phyloP scores from a whole-genome alignment of 441 rosid genomes.

The Heliophila coronopifolia region DNA sequence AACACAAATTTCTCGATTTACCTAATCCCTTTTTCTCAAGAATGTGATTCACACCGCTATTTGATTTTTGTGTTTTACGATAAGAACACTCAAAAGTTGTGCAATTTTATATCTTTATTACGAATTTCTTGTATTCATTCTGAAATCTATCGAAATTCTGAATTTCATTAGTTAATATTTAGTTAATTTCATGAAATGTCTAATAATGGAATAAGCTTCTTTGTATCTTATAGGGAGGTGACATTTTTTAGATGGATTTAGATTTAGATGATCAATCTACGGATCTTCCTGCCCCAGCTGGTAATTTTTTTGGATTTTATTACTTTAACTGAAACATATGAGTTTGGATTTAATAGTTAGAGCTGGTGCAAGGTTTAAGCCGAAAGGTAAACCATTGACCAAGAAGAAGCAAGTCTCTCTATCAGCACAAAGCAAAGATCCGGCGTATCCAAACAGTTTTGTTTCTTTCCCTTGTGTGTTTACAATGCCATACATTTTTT shows the following conservation, averaged over 20 bases:
- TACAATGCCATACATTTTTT: constrained; percentile 1
- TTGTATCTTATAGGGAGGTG: no score
- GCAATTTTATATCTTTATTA: no score
- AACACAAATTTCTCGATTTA: no score
- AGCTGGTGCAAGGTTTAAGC: constrained; percentile 54
- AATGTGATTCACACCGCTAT: no score
- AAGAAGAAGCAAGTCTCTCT: constrained; percentile 26
- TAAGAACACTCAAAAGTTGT: no score
- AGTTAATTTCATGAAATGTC: no score
- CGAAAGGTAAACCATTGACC: constrained; percentile 42
- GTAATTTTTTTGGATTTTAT: constrained; percentile 4
- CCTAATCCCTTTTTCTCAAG: no score
- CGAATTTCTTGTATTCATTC: no score
- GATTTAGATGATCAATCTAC: constrained; percentile 25
- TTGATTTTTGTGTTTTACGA: no score
- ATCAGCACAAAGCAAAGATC: neutral
- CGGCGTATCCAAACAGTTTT: constrained; percentile 10
- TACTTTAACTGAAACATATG: constrained; percentile 1
- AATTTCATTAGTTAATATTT: no score
- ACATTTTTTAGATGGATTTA: constrained; percentile 30
- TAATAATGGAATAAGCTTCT: no score
- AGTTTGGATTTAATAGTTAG: constrained; percentile 24
- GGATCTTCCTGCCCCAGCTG: constrained; percentile 19
- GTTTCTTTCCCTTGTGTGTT: constrained; percentile 3
- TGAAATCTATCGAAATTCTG: no score